Conservation (phyloP, 345 rosid species). For the Mercurialis annua region DNA sequence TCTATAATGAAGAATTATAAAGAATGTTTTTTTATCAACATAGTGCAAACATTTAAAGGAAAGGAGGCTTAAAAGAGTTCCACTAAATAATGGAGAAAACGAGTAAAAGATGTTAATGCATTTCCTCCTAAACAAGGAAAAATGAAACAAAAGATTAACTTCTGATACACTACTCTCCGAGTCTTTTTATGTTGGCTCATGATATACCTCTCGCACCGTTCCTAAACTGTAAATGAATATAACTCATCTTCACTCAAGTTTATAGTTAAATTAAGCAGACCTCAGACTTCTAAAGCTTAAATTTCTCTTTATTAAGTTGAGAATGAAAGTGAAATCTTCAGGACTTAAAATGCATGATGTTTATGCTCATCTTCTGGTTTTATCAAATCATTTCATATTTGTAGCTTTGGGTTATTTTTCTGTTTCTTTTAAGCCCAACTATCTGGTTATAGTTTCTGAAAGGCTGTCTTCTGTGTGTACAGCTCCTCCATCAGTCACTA, state of each 20-base stretch:
- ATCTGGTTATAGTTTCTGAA: not conserved
- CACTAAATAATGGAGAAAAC: not conserved
- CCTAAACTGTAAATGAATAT: not conserved
- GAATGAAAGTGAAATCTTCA: not conserved
- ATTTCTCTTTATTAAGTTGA: not conserved
- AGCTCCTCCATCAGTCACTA: constrained; percentile 88
- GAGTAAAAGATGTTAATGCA: not conserved
- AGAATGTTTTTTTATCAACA: not conserved
- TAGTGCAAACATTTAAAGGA: not conserved
- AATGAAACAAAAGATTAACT: not conserved
- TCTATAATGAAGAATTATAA: too few species aligned
- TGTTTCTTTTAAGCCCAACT: not conserved
- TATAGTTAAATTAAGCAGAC: not conserved
- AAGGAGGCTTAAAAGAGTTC: not conserved
- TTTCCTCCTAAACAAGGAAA: not conserved
- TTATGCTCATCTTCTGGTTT: not conserved
- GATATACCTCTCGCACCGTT: not conserved
- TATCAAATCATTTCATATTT: not conserved
- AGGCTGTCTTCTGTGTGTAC: constrained; percentile 35
- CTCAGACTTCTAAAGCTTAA: not conserved
- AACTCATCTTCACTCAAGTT: not conserved
- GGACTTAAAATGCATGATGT: not conserved
- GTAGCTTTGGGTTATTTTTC: not conserved
- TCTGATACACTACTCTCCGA: too few species aligned
- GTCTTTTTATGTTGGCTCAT: not conserved